phyloP scores from a whole-genome alignment of 139 green algal genomes.

The Chlamydomonas incerta region DNA sequence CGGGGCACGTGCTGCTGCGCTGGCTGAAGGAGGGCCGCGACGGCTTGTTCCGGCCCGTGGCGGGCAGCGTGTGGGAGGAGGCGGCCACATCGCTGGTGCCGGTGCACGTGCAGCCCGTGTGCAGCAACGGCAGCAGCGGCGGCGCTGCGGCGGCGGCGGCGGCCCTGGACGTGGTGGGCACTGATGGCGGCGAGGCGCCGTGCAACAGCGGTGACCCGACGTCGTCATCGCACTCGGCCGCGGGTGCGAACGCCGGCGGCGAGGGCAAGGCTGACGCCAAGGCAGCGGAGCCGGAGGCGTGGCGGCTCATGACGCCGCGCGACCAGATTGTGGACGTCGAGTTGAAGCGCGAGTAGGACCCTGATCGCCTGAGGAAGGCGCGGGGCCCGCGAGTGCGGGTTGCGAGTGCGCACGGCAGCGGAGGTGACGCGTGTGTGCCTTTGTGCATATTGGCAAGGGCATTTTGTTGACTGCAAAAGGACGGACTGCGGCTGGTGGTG shows the following conservation, averaged over 20 bases:
- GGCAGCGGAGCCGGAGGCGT: background rate
- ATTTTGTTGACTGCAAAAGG: too few species aligned
- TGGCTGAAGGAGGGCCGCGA: conserved; percentile 65
- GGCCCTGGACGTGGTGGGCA: background rate
- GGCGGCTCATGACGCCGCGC: conserved; percentile 26
- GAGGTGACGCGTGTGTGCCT: too few species aligned
- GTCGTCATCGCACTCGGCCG: background rate
- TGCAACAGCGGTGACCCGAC: background rate
- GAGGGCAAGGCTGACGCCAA: background rate
- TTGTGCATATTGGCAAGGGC: too few species aligned
- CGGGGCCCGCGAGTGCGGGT: too few species aligned
- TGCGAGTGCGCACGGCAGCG: too few species aligned
- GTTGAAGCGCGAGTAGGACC: background rate
- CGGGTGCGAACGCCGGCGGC: background rate
- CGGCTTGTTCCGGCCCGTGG: conserved; percentile 59
- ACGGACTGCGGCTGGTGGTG: too few species aligned
- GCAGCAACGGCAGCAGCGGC: background rate
- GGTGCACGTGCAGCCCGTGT: conserved; percentile 51
- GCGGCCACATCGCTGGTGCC: conserved; percentile 40
- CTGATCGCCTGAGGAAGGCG: too few species aligned
- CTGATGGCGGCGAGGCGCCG: background rate
- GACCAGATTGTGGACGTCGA: conserved; percentile 19
- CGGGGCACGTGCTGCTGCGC: conserved; percentile 47
- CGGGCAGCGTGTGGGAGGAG: conserved; percentile 60
- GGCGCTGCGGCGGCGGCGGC: background rate